phyloP scores from a whole-genome alignment of 208 protist genomes.

The Acanthamoeba sp. region DNA sequence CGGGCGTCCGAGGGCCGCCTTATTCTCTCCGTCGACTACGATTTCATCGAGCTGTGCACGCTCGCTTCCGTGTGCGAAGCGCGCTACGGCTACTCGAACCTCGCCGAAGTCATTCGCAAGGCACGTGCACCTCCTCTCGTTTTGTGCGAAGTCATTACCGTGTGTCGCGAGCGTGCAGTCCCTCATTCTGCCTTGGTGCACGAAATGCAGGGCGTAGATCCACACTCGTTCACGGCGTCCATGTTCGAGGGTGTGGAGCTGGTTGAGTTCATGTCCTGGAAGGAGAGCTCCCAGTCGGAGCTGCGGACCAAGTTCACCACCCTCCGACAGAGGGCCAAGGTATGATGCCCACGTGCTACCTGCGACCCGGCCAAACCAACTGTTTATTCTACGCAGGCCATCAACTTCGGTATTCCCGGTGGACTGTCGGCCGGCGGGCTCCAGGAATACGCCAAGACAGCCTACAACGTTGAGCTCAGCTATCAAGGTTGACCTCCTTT shows the following conservation, averaged over 20 bases:
- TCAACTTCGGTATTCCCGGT: slow-evolving; percentile 70
- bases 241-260: slow-evolving; percentile 47
- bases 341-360: neutral
- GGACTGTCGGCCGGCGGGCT: neutral
- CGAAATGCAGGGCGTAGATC: slow-evolving; percentile 21
- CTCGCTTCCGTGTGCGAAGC: slow-evolving; percentile 67
- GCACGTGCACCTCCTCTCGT: neutral
- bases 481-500: neutral
- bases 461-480: neutral
- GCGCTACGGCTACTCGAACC: slow-evolving; percentile 46
- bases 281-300: neutral
- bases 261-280: slow-evolving; percentile 23
- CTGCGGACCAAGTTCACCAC: neutral
- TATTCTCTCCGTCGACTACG: slow-evolving; percentile 42
- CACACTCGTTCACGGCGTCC: slow-evolving; percentile 49
- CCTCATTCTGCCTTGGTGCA: no score
- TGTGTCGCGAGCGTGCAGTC: no score
- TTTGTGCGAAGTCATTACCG: no score
- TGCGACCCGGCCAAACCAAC: no score
- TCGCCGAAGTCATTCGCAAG: slow-evolving; percentile 60
- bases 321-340: slow-evolving; percentile 63
- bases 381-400: slow-evolving; percentile 38
- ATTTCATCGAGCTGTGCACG: slow-evolving; percentile 70
- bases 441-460: slow-evolving; percentile 28
- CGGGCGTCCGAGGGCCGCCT: slow-evolving; percentile 4